These are phyloP conservation scores for Falciphora oryzae DNA, from an alignment of 2,329 filamentous ascomycete genomes.

Conservation along the genomic window DNA sequence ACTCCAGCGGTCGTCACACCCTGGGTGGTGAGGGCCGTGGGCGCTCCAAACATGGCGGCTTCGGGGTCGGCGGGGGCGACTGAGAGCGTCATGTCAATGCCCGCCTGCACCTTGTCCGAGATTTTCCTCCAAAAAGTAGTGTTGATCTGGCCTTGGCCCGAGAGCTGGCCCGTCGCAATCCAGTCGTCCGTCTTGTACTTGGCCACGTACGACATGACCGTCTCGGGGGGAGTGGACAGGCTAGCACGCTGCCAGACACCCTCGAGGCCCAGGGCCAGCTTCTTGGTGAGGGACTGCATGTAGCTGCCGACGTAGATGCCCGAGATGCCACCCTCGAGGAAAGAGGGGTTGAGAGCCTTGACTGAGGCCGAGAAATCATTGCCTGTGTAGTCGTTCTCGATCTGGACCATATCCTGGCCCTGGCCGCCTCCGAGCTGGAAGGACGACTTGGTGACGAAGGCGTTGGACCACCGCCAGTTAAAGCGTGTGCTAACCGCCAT, in stretches of 20 bases:
- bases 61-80: constrained; percentile 51
- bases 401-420: constrained; percentile 79
- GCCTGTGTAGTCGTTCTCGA: constrained; percentile 94
- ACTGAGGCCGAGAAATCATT: constrained; percentile 87
- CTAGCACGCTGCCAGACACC: constrained; percentile 88
- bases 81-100: constrained; percentile 88
- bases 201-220: constrained; percentile 81
- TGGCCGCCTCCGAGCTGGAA: constrained; percentile 72
- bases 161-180: constrained; percentile 85
- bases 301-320: constrained; percentile 96
- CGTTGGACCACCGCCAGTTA: constrained; percentile 79
- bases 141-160: constrained; percentile 81
- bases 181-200: constrained; percentile 90
- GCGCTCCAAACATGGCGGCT: constrained; percentile 3
- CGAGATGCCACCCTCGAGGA: constrained; percentile 84
- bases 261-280: constrained; percentile 82
- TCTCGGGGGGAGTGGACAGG: constrained; percentile 82
- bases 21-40: constrained; percentile 66
- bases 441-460: constrained; percentile 79
- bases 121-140: constrained; percentile 91
- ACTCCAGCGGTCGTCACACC: constrained; percentile 86
- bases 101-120: constrained; percentile 92
- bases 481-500: constrained; percentile 80
- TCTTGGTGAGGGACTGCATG: constrained; percentile 85
- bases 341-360: constrained; percentile 93